These are phyloP conservation scores for Penicillium sp. DNA, from an alignment of 2,329 filamentous ascomycete genomes.

Conservation along the genomic window DNA sequence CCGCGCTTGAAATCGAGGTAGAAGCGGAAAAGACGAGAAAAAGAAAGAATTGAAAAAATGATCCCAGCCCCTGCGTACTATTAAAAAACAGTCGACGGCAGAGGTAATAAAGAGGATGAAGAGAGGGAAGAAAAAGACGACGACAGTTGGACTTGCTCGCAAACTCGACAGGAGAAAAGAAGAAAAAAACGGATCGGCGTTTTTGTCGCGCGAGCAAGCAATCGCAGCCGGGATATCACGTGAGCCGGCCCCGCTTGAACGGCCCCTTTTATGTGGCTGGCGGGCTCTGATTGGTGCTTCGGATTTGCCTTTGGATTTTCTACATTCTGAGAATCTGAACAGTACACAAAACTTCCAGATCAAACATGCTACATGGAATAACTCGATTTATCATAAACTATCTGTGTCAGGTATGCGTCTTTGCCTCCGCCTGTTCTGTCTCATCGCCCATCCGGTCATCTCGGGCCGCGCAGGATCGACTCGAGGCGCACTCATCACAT, in stretches of 20 bases:
- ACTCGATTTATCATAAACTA: background rate
- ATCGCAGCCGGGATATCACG: background rate
- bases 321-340: background rate
- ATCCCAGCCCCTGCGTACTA: background rate
- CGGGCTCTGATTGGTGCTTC: background rate
- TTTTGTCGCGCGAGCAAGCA: background rate
- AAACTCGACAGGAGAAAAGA: background rate
- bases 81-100: background rate
- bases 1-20: background rate
- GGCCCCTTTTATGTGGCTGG: background rate
- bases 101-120: slow-evolving; percentile 11
- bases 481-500: slow-evolving; percentile 57
- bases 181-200: slow-evolving; percentile 1
- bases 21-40: background rate
- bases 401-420: slow-evolving; percentile 15
- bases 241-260: background rate
- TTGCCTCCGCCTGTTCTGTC: slow-evolving; percentile 37
- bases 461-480: slow-evolving; percentile 42
- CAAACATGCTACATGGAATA: background rate
- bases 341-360: background rate
- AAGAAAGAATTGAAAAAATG: background rate
- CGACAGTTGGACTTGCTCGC: background rate
- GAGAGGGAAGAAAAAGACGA: background rate
- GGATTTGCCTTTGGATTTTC: background rate
- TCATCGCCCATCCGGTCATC: slow-evolving; percentile 44